A percentile compares a stretch with the other conserved stretches of the same genome.
phyloP scores from a whole-genome alignment of 78 protist species.

The Dictyostelium intermedium region DNA sequence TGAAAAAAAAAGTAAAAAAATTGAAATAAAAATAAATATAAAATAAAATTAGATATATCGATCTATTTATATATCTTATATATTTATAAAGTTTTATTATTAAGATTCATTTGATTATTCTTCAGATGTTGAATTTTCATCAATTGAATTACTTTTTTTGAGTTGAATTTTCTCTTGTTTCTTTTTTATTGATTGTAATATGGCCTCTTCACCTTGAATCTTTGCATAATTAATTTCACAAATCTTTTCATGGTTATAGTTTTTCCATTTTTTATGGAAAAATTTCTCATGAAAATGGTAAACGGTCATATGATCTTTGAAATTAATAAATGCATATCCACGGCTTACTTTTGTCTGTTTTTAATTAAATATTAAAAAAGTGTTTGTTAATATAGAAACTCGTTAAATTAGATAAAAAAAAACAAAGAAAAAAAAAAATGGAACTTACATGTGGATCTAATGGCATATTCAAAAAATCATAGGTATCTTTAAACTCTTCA shows the following conservation, averaged over 20 bases:
- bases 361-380: neutral
- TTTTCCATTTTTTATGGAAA: constrained; percentile 83
- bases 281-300: constrained; percentile 72
- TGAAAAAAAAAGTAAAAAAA: neutral
- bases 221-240: constrained; percentile 90
- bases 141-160: neutral
- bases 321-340: constrained; percentile 94
- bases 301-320: constrained; percentile 45
- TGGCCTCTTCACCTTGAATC: constrained; percentile 49
- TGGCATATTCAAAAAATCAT: constrained; percentile 92
- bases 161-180: neutral
- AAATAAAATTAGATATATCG: too few species aligned
- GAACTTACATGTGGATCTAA: constrained; percentile 87
- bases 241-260: constrained; percentile 85
- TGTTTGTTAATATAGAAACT: neutral
- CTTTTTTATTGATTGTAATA: neutral
- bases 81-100: neutral
- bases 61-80: too few species aligned
- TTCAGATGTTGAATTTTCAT: neutral
- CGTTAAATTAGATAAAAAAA: neutral
- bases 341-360: constrained; percentile 85
- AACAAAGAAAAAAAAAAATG: neutral
- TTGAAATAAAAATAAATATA: neutral
- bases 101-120: neutral
- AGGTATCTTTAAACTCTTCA: constrained; percentile 79